Evolutionary conservation across 176 grass and related monocot species (phyloP), one percentile per base, ranked within the genome.

Genomic region (Oryza punctata): DNA sequence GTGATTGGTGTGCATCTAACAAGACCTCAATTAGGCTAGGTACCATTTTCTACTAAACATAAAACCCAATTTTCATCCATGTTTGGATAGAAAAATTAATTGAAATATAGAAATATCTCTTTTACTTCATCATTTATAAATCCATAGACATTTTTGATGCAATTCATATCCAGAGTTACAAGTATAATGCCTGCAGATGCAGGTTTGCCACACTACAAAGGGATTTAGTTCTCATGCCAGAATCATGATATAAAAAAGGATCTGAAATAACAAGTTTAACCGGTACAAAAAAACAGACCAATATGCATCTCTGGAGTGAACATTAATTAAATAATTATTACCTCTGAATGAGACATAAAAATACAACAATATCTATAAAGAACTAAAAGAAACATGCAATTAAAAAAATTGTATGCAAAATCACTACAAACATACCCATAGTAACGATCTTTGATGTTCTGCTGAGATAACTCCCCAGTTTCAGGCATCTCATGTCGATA

Each of bases 401-500:
- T 78, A 3, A 61, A 68, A 85, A 46, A 25, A 16, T 63, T 35
- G 46, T 14, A 74, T 45, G 26, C 75, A 60, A 24, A 75, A 38
- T 50, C 73, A 78, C 46, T n/a, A 10, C 60, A 60, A 69, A 82
- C 87, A 69, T 99, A 99, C 96, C 96, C 96, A n/a, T 99, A 99
- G 71, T 99, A 99, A 46, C 96, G 93, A 87, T 99, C 96, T 86
- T 99, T 99, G 44, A 99, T 99, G 35, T 99, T 99, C 84, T 99
- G 96, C 80, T 99, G 93, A 81, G 96, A 94, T 78, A 99, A 84
- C 83, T 99, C 96, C 33, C 96, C 96, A 14, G 93, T 99, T 88
- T 94, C 96, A 87, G 96, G 96, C 96, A 99, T 99, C 89, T 99
- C 96, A 81, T 96, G 96, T 10, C 96, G 91, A 75, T 99, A 96